A percentile compares a stretch with the other conserved stretches of the same genome.
Conservation (phyloP, 768 basidiomycete genomes). For the Amanita pseudoporphyria region DNA sequence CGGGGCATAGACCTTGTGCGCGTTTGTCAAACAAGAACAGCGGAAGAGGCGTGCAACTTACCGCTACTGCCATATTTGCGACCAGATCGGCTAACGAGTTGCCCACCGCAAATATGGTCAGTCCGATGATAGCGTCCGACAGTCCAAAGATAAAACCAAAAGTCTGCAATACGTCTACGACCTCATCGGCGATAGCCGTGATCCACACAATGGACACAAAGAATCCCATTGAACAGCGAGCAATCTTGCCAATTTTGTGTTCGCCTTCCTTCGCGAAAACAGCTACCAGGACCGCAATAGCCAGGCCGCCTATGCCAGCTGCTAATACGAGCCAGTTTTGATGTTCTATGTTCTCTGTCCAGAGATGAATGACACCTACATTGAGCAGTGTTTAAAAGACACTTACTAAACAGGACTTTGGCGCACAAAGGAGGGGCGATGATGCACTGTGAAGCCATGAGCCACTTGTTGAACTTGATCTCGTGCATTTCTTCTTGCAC, state of each 20-base stretch:
- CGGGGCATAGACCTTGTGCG: slow-evolving; percentile 63
- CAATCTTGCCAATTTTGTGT: slow-evolving; percentile 47
- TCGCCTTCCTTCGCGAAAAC: slow-evolving; percentile 52
- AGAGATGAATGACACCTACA: not conserved
- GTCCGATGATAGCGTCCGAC: slow-evolving; percentile 93
- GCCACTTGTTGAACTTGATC: slow-evolving; percentile 65
- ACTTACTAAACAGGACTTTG: slow-evolving; percentile 69
- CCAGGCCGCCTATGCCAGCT: slow-evolving; percentile 43
- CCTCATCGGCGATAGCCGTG: slow-evolving; percentile 95
- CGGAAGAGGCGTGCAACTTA: slow-evolving; percentile 22
- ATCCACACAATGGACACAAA: slow-evolving; percentile 92
- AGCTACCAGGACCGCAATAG: slow-evolving; percentile 44
- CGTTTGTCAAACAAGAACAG: not conserved
- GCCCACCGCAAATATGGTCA: slow-evolving; percentile 94
- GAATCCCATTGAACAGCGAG: slow-evolving; percentile 87
- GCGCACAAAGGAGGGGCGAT: slow-evolving; percentile 75
- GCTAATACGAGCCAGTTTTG: slow-evolving; percentile 45
- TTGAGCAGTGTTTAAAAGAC: not conserved
- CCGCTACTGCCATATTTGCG: slow-evolving; percentile 93
- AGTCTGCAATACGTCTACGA: slow-evolving; percentile 67
- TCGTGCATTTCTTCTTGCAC: slow-evolving; percentile 62
- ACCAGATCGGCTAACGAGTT: slow-evolving; percentile 96
- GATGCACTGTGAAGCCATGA: slow-evolving; percentile 77
- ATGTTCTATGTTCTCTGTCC: slow-evolving; percentile 34
- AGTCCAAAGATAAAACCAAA: slow-evolving; percentile 92